A percentile compares a stretch with the other conserved stretches of the same genome.
phyloP scores from a whole-genome alignment of 1,139 yeast genomes.

The Debaryomyces psychrophilus region DNA sequence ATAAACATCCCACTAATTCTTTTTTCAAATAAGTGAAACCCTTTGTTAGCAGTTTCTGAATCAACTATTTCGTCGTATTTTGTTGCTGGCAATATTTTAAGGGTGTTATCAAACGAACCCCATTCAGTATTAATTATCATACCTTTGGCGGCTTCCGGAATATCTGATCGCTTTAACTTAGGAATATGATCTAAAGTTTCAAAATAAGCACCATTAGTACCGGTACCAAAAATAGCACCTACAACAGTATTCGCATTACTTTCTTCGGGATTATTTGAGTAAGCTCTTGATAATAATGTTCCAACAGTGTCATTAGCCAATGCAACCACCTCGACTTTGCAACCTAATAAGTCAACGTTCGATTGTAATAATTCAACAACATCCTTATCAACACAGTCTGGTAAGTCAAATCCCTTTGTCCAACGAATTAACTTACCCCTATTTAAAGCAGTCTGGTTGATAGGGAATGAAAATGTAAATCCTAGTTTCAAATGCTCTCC shows the following conservation, averaged over 20 bases:
- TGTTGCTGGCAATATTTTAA: conserved; percentile 72
- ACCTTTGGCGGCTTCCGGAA: conserved; percentile 55
- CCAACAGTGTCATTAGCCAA: conserved; percentile 96
- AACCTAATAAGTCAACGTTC: conserved; percentile 58
- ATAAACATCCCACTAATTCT: conserved; percentile 92
- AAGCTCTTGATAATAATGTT: conserved; percentile 84
- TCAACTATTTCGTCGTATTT: conserved; percentile 75
- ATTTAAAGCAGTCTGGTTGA: conserved; percentile 76
- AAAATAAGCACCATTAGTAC: conserved; percentile 92
- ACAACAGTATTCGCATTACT: conserved; percentile 71
- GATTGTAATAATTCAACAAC: conserved; percentile 72
- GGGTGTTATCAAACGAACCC: conserved; percentile 91
- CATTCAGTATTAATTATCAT: conserved; percentile 96
- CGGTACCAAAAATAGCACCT: conserved; percentile 94
- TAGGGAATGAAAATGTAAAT: conserved; percentile 92
- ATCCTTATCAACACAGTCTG: conserved; percentile 82
- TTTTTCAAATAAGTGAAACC: conserved; percentile 89
- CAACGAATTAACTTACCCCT: conserved; percentile 84
- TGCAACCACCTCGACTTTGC: conserved; percentile 80
- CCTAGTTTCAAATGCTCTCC: conserved; percentile 66
- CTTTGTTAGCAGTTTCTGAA: conserved; percentile 74
- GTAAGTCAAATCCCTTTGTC: conserved; percentile 91
- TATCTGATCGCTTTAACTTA: conserved; percentile 55
- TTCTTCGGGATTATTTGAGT: conserved; percentile 59
- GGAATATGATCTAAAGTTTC: conserved; percentile 72